Evolutionary conservation across 2,329 filamentous ascomycete species (phyloP).

Genomic region (Aureobasidium sp.): DNA sequence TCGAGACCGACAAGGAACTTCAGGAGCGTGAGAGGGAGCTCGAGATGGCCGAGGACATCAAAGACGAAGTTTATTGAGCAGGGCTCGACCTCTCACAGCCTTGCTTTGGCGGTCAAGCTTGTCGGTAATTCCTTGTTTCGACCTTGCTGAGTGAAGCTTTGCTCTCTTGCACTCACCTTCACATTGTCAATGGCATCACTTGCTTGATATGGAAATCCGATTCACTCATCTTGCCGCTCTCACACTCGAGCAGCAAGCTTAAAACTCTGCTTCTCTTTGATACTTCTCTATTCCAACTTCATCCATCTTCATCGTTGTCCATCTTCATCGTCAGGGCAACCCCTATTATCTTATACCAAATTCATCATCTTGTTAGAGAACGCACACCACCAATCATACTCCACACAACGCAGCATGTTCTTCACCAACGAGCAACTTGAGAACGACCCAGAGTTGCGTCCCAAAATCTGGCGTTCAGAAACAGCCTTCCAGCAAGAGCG

Average conservation of each 20-base stretch:
- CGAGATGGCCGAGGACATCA: neutral
- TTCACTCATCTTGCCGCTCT: neutral
- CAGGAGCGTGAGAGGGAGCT: neutral
- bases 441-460: neutral
- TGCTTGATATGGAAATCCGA: too few relatives aligned
- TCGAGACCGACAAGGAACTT: neutral
- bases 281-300: neutral
- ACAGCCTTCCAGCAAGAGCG: neutral
- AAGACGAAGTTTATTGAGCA: neutral
- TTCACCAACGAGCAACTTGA: neutral
- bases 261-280: neutral
- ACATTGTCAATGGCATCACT: neutral
- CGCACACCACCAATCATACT: neutral
- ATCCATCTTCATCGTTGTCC: neutral
- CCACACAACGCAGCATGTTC: neutral
- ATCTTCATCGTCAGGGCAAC: neutral
- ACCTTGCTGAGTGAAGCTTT: neutral
- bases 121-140: neutral
- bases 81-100: neutral
- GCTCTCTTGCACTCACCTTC: neutral
- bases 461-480: neutral
- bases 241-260: neutral
- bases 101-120: neutral
- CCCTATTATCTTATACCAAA: neutral
- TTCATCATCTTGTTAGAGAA: neutral